Evolutionary conservation across 139 green algal species (phyloP).

Genomic region (Spirogloea muscicola): DNA sequence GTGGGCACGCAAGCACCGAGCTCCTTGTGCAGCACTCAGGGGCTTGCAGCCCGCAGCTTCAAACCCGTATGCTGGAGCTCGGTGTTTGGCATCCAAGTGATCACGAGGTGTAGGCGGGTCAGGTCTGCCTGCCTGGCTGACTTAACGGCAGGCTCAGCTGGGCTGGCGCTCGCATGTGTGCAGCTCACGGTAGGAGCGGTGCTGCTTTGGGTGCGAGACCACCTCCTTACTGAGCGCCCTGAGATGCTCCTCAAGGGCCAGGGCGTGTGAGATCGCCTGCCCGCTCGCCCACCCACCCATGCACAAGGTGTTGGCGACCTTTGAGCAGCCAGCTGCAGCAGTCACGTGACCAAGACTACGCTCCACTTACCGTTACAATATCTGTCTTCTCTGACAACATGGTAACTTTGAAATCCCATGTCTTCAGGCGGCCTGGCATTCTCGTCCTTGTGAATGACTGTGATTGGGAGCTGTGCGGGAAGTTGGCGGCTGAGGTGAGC

Average conservation of each 20-base stretch:
- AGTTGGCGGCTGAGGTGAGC: slow-evolving; percentile 59
- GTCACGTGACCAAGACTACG: no score
- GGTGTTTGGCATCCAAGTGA: no score
- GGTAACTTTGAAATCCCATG: no score
- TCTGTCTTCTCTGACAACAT: no score
- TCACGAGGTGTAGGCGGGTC: background rate
- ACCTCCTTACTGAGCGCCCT: slow-evolving; percentile 7
- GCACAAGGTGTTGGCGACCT: no score
- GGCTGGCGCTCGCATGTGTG: background rate
- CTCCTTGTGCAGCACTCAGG: no score
- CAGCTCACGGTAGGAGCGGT: background rate
- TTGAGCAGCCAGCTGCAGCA: no score
- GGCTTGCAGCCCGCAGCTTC: background rate
- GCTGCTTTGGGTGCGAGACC: slow-evolving; percentile 3
- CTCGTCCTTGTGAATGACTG: slow-evolving; percentile 90
- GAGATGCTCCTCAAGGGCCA: slow-evolving; percentile 20
- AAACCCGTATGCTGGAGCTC: background rate
- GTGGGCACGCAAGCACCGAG: no score
- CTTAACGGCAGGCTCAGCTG: background rate
- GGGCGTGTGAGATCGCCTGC: slow-evolving; percentile 9
- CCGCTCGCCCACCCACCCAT: no score
- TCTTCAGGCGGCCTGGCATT: slow-evolving; percentile 75
- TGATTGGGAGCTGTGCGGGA: slow-evolving; percentile 90
- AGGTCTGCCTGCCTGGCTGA: background rate
- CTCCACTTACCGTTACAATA: no score